Base-by-base conservation (phyloP, 257 asterid species). In the Gentiana dahurica region DNA sequence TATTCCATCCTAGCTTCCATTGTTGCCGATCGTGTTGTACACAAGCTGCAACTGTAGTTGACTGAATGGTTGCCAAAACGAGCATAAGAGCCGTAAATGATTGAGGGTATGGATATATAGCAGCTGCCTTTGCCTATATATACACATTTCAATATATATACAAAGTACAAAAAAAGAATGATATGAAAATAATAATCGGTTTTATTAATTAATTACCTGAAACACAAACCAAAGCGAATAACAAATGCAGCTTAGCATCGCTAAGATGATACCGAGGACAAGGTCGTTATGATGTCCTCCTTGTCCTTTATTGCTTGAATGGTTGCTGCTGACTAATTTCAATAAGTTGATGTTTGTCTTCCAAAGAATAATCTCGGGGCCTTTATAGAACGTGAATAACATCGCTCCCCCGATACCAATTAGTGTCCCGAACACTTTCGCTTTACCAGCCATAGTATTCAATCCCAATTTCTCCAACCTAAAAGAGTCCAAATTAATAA, bases 1-100 rank as follows among this genome's bases (percentile, higher is more conserved):
- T 65, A 51, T 77, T 57, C 75, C 75, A 68, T 15, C 77, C 80
- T 8, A 77, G 73, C 62, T 57, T 71, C 83, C 80, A 77, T 33
- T 70, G 67, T 12, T 61, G 24, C 53, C 24, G 57, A 37, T 44
- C 46, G 12, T 52, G 54, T 46, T 73, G 77, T 0, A 48, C 51
- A 0, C 54, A 62, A 50, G 62, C 45, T 11, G 73, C 65, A 54
- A 66, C 68, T 34, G 59, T 41, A 35, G 68, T 79, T 3, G 77
- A 13, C 47, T 58, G 65, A 43, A 73, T 65, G 53, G 73, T 64
- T 47, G 75, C 75, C 35, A 12, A 58, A 53, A 71, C 63, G 44
- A 71, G 54, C 61, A 65, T 59, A 1, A 73, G 33, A 11, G 71
- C 80, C 5, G 71, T 73, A 61, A 73, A 71, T 9, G 75, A 77